Percentiles rank a stretch among this genome's conserved stretches.
Conservation (phyloP, 2,329 filamentous ascomycete genomes). For the Venturia pyrina region DNA sequence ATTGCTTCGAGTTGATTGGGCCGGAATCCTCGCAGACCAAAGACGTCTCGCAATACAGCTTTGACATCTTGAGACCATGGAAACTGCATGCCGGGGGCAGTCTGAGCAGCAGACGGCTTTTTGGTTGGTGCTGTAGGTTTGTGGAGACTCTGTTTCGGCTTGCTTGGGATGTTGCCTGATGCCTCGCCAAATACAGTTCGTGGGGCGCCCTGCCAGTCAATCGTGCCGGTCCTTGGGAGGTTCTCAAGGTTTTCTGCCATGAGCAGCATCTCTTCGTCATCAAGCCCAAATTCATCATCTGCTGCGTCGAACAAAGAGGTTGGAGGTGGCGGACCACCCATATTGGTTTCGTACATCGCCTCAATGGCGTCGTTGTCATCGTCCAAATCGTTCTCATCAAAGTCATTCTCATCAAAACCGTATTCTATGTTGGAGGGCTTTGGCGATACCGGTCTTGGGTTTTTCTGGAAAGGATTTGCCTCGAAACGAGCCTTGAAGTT, state of each 20-base stretch:
- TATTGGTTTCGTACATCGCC: conserved; percentile 18
- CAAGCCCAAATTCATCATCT: conserved; percentile 21
- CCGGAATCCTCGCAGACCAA: conserved; percentile 77
- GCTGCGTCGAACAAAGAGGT: conserved; percentile 14
- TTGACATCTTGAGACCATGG: conserved; percentile 84
- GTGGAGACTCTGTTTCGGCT: neutral
- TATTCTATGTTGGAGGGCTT: conserved; percentile 19
- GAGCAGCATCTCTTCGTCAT: conserved; percentile 13
- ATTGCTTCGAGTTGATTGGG: conserved; percentile 91
- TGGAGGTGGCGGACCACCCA: conserved; percentile 17
- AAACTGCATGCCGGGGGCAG: conserved; percentile 42
- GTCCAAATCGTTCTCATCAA: conserved; percentile 22
- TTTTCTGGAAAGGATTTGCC: conserved; percentile 1
- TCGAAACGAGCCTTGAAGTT: conserved; percentile 2
- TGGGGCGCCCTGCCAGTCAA: neutral
- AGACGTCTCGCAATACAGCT: conserved; percentile 67
- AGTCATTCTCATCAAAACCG: conserved; percentile 18
- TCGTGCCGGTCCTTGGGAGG: neutral
- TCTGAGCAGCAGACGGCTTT: neutral
- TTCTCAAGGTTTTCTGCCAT: conserved; percentile 7
- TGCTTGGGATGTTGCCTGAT: neutral
- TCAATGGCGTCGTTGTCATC: conserved; percentile 20
- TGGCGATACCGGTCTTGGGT: conserved; percentile 1
- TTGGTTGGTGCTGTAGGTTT: neutral
- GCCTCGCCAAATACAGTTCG: neutral